Percentiles rank a stretch among this genome's conserved stretches.
Evolutionary conservation across 1,139 yeast genomes (phyloP).

Genomic region (Blastobotrys arbuscula): DNA sequence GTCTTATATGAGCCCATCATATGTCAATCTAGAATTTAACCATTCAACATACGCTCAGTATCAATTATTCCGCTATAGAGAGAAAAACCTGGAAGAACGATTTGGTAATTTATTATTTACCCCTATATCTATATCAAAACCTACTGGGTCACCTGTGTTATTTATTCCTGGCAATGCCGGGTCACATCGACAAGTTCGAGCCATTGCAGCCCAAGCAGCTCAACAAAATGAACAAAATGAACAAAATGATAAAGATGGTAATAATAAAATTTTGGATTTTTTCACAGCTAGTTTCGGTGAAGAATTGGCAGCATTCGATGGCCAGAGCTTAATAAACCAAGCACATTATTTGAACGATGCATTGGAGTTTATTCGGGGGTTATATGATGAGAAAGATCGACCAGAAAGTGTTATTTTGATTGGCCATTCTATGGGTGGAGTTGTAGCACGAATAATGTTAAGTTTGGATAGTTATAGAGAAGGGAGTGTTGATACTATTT

Average conservation of each 20-base stretch:
- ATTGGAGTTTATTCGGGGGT: slow-evolving; percentile 59
- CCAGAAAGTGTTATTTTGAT: slow-evolving; percentile 74
- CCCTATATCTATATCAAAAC: slow-evolving; percentile 22
- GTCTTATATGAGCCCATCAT: slow-evolving; percentile 49
- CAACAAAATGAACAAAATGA: slow-evolving; percentile 32
- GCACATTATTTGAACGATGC: slow-evolving; percentile 93
- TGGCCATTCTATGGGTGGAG: slow-evolving; percentile 98
- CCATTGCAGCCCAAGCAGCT: slow-evolving; percentile 70
- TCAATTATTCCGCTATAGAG: slow-evolving; percentile 60
- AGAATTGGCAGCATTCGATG: slow-evolving; percentile 95
- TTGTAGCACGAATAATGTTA: slow-evolving; percentile 77
- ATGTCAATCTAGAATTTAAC: slow-evolving; percentile 67
- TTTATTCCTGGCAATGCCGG: slow-evolving; percentile 99
- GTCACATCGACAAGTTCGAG: slow-evolving; percentile 80
- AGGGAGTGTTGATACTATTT: slow-evolving; percentile 71
- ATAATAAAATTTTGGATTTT: slow-evolving; percentile 34
- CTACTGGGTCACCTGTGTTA: slow-evolving; percentile 75
- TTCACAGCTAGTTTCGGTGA: slow-evolving; percentile 93
- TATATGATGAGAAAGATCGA: slow-evolving; percentile 39
- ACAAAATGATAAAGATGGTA: background rate
- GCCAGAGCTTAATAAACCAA: slow-evolving; percentile 86
- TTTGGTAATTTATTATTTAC: slow-evolving; percentile 22
- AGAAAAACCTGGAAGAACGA: slow-evolving; percentile 15
- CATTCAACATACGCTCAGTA: slow-evolving; percentile 63
- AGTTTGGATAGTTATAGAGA: slow-evolving; percentile 69